A percentile compares a stretch with the other conserved stretches of the same genome.
These are phyloP conservation scores for Fomitopsis pulvina DNA, from an alignment of 768 basidiomycete genomes.

Conservation along the genomic window DNA sequence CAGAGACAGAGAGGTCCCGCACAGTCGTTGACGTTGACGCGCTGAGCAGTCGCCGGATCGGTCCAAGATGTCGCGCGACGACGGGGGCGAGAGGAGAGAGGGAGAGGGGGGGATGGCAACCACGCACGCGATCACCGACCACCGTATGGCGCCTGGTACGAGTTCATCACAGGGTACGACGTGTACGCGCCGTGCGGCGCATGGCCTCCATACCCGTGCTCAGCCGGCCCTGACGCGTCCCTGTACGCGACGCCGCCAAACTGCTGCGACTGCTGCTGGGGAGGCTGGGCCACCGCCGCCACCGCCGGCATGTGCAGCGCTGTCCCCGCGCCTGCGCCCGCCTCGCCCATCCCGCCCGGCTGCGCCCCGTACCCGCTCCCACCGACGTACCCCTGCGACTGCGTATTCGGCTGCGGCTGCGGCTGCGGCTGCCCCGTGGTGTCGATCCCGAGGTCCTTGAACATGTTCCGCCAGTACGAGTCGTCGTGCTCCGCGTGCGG, in stretches of 20 bases:
- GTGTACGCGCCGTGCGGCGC: background rate
- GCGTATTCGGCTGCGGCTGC: constrained; percentile 1
- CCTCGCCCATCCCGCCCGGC: background rate
- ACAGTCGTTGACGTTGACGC: no score
- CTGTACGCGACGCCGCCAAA: background rate
- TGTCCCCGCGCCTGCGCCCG: background rate
- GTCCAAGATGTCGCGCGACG: no score
- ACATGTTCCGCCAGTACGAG: constrained; percentile 71
- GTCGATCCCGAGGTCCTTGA: constrained; percentile 65
- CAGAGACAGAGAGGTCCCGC: no score
- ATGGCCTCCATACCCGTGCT: background rate
- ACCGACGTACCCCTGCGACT: no score
- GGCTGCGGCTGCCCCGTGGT: constrained; percentile 25
- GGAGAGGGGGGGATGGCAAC: no score
- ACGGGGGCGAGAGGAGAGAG: no score
- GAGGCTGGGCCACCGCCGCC: no score
- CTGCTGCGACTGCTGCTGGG: background rate
- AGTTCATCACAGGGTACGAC: background rate
- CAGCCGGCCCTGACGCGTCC: background rate
- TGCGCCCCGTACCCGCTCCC: background rate
- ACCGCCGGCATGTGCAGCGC: background rate
- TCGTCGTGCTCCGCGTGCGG: constrained; percentile 45
- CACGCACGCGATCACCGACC: no score
- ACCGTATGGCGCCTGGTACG: no score
- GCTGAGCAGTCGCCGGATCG: no score